These are phyloP conservation scores for Artemisia tridentata DNA, from an alignment of 129 eudicot species.

Conservation along the genomic window DNA sequence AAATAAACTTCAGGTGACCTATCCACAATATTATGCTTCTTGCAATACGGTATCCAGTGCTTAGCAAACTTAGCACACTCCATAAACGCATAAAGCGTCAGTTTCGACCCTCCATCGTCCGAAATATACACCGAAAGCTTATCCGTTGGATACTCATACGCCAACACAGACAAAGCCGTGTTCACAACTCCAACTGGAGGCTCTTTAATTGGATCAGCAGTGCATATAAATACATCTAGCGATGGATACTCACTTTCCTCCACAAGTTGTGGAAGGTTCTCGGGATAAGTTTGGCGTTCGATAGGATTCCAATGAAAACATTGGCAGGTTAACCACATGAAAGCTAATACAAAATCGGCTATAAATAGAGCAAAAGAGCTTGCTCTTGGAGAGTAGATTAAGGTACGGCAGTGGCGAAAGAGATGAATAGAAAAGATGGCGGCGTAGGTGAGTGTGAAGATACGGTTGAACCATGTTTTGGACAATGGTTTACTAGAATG, in stretches of 20 bases:
- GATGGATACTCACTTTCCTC: constrained; percentile 44
- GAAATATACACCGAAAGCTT: constrained; percentile 84
- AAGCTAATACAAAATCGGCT: constrained; percentile 56
- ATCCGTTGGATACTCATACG: constrained; percentile 80
- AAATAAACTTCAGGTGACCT: constrained; percentile 66
- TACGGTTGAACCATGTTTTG: constrained; percentile 41
- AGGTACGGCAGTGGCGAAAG: constrained; percentile 33
- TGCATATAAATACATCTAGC: constrained; percentile 68
- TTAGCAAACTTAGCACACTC: constrained; percentile 79
- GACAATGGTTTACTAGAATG: constrained; percentile 19
- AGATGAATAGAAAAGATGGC: constrained; percentile 13
- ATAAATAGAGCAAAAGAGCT: constrained; percentile 34
- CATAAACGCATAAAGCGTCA: constrained; percentile 75
- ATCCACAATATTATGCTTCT: constrained; percentile 45
- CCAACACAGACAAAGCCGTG: constrained; percentile 89
- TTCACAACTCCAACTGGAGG: constrained; percentile 72
- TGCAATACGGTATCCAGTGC: constrained; percentile 77
- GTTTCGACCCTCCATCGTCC: constrained; percentile 89
- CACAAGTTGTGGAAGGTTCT: constrained; percentile 39
- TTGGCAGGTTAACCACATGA: constrained; percentile 61
- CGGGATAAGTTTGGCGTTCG: constrained; percentile 47
- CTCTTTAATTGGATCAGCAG: constrained; percentile 85
- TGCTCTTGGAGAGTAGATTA: constrained; percentile 31
- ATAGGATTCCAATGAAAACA: constrained; percentile 52
- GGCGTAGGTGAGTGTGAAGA: constrained; percentile 35